Evolutionary conservation across 2,329 filamentous ascomycete species (phyloP), one percentile per base, ranked within the genome.

Genomic region (Trichoderma lentiforme): DNA sequence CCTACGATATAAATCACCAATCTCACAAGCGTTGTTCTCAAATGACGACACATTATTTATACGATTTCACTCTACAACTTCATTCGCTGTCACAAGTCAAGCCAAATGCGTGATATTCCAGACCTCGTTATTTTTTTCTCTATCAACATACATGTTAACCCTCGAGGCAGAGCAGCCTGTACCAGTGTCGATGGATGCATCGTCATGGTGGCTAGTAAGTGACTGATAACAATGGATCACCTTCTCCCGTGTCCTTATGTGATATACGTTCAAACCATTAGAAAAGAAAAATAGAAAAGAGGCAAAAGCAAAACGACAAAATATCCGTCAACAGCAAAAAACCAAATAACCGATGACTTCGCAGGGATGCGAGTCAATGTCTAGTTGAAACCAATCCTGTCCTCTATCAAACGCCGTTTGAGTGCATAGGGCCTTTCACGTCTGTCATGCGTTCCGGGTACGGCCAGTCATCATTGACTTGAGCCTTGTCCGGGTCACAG

Each of bases 371-470:
- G 66, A 58, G 64, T 39, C 57, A 72, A 66, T 68, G 74, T 77
- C 77, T 77, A 77, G 64, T 65, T 43, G 71, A 74, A 74, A 74
- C 73, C 72, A 69, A 72, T 71, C 75, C 74, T 74, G 72, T 76
- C 77, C 75, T 79, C 77, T 79, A 79, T 75, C 76, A 78, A 79
- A 79, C 78, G 78, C 78, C 77, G 72, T 74, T 68, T 72, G 68
- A 73, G 75, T 77, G 73, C 74, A 73, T 67, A 74, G 72, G 74
- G 71, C 71, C 71, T 60, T 30, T 68, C 71, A 72, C 69, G 30
- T 60, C 32, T 30, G 28, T 60, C 51, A 69, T 53, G 53, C 56
- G 26, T 26, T 61, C 66, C 57, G 39, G 66, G 8, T 11, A 34
- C 4, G 56, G n/a, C 6, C 32, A 67, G 28, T 30, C 64, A 51